phyloP scores from a whole-genome alignment of 2,329 filamentous ascomycete genomes.

The Aspergillus fructus region DNA sequence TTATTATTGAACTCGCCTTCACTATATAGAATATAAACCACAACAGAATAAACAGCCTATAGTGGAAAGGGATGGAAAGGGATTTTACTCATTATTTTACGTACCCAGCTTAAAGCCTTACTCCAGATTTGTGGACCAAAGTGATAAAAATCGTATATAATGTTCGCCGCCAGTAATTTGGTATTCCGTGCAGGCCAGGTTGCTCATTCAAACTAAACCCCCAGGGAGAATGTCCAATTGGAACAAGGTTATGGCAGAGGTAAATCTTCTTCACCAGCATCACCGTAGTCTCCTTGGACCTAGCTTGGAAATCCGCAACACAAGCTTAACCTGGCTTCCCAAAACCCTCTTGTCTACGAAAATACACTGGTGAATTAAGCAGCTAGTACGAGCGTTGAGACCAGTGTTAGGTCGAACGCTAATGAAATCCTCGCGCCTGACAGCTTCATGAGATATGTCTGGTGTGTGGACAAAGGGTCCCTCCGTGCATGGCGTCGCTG shows the following conservation, averaged over 20 bases:
- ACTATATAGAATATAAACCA: not conserved
- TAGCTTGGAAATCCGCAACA: not conserved
- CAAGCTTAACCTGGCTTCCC: not conserved
- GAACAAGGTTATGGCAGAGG: too few species aligned
- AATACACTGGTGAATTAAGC: slow-evolving; percentile 55
- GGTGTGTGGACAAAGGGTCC: slow-evolving; percentile 43
- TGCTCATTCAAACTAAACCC: too few species aligned
- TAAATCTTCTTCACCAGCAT: slow-evolving; percentile 14
- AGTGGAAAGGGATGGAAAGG: too few species aligned
- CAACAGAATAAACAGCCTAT: too few species aligned
- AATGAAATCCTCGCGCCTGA: slow-evolving; percentile 22
- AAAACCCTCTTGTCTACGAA: slow-evolving; percentile 22
- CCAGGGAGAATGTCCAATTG: too few species aligned
- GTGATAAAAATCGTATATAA: too few species aligned
- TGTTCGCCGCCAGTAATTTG: too few species aligned
- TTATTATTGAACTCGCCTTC: not conserved
- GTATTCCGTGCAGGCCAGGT: too few species aligned
- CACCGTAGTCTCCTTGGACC: slow-evolving; percentile 39
- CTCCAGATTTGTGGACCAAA: too few species aligned
- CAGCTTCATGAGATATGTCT: slow-evolving; percentile 36
- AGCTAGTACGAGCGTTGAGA: too few species aligned
- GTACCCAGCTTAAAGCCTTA: too few species aligned
- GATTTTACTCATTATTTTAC: too few species aligned
- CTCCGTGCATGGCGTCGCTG: slow-evolving; percentile 51
- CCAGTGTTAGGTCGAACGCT: slow-evolving; percentile 18